A percentile compares a stretch with the other conserved stretches of the same genome.
Evolutionary conservation across 257 asterid genomes (phyloP).

Genomic region (Lavandula angustifolia): DNA sequence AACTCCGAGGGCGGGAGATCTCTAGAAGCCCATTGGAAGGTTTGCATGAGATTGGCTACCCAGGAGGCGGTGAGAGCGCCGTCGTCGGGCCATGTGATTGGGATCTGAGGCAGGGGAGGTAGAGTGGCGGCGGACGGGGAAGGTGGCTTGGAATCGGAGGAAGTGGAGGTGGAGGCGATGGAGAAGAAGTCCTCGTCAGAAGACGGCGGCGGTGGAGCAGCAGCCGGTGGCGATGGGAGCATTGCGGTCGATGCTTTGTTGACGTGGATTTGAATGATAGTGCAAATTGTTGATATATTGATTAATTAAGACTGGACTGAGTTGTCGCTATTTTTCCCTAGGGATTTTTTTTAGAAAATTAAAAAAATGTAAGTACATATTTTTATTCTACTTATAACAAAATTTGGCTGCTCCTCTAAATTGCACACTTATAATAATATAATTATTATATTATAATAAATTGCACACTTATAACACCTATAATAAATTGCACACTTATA

Average conservation of each 20-base stretch:
- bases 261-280: constrained; percentile 14
- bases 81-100: constrained; percentile 75
- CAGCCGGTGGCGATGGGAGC: constrained; percentile 41
- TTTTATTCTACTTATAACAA: too few species aligned
- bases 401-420: too few species aligned
- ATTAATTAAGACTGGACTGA: not conserved
- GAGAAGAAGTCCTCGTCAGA: constrained; percentile 80
- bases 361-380: too few species aligned
- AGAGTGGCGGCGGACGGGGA: constrained; percentile 39
- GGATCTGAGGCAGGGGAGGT: constrained; percentile 61
- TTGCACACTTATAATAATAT: too few species aligned
- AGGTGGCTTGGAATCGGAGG: constrained; percentile 49
- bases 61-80: constrained; percentile 57
- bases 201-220: constrained; percentile 46
- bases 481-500: too few species aligned
- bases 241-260: constrained; percentile 27
- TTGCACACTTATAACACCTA: too few species aligned
- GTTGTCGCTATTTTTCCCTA: too few species aligned
- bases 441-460: too few species aligned
- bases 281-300: not conserved
- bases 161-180: constrained; percentile 52
- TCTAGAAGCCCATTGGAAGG: constrained; percentile 82
- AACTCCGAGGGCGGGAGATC: constrained; percentile 57
- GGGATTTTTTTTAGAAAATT: too few species aligned
- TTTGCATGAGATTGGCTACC: constrained; percentile 66